Conservation (phyloP, 2,329 filamentous ascomycete species). For the Cucurbitaria berberidis region DNA sequence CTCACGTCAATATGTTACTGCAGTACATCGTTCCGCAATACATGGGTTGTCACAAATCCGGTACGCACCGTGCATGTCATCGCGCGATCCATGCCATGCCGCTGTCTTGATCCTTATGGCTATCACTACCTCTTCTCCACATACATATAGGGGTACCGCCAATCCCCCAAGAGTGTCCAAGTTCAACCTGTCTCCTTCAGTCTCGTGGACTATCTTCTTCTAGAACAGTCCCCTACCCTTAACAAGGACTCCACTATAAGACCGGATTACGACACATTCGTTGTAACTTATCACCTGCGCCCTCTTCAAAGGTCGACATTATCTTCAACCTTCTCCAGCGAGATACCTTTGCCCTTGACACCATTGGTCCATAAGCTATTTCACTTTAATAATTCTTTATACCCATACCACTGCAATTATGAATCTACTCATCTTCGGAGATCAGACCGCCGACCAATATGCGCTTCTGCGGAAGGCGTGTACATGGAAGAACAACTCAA, state of each 20-base stretch:
- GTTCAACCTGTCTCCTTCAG: conserved; percentile 32
- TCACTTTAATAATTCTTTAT: conserved; percentile 22
- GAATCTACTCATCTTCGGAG: conserved; percentile 69
- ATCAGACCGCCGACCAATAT: conserved; percentile 73
- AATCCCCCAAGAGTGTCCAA: conserved; percentile 29
- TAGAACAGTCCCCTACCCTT: conserved; percentile 18
- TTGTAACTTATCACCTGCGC: conserved; percentile 18
- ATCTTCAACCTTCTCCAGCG: conserved; percentile 2
- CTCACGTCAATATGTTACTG: conserved; percentile 51
- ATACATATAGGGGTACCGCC: conserved; percentile 47
- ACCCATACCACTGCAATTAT: conserved; percentile 42
- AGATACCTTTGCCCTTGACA: conserved; percentile 9
- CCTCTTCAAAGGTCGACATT: conserved; percentile 8
- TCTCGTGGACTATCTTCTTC: conserved; percentile 31
- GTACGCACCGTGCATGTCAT: conserved; percentile 46
- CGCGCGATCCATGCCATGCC: conserved; percentile 43
- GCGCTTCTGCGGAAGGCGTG: conserved; percentile 61
- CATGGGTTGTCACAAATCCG: conserved; percentile 48
- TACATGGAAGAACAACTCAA: conserved; percentile 59
- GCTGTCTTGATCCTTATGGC: conserved; percentile 33
- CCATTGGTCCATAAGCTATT: conserved; percentile 10
- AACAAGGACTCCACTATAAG: conserved; percentile 12
- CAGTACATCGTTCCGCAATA: conserved; percentile 50
- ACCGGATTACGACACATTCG: conserved; percentile 17
- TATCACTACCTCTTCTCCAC: conserved; percentile 27